A percentile compares a stretch with the other conserved stretches of the same genome.
phyloP scores from a whole-genome alignment of 805 yeast species.

The Yamadazyma laniorum region DNA sequence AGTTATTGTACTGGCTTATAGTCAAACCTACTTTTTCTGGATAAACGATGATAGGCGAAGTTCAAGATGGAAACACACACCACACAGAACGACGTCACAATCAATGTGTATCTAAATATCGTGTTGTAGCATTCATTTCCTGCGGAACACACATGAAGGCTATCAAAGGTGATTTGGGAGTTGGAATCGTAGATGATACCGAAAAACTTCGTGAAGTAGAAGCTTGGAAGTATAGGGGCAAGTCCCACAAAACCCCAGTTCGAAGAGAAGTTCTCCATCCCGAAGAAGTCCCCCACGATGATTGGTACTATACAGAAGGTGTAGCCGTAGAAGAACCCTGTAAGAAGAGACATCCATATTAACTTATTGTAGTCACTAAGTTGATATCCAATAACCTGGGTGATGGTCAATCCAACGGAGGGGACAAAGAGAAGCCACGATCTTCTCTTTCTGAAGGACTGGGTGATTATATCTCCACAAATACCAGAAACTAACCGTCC shows the following conservation, averaged over 20 bases:
- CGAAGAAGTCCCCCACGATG: slow-evolving; percentile 72
- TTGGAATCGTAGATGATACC: slow-evolving; percentile 61
- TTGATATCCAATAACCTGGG: slow-evolving; percentile 49
- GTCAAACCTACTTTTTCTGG: neutral
- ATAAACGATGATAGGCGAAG: slow-evolving; percentile 8
- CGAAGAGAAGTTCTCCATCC: slow-evolving; percentile 61
- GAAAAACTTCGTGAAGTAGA: slow-evolving; percentile 58
- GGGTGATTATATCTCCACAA: slow-evolving; percentile 58
- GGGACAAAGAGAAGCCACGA: slow-evolving; percentile 57
- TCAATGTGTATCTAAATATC: slow-evolving; percentile 38
- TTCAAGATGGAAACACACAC: slow-evolving; percentile 9
- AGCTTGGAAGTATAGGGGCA: slow-evolving; percentile 64
- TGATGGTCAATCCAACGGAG: slow-evolving; percentile 40
- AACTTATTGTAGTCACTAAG: slow-evolving; percentile 35
- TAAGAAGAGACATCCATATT: slow-evolving; percentile 51
- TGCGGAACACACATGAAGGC: slow-evolving; percentile 22
- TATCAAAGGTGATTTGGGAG: slow-evolving; percentile 16
- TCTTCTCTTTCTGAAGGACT: slow-evolving; percentile 45
- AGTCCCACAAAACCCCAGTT: slow-evolving; percentile 73
- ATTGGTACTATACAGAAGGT: slow-evolving; percentile 72
- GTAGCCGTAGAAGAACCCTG: slow-evolving; percentile 73
- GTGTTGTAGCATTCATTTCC: slow-evolving; percentile 45
- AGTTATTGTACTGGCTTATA: too few relatives aligned
- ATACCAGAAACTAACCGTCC: slow-evolving; percentile 68
- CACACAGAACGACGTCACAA: slow-evolving; percentile 19